Evolutionary conservation across 192 early-diverging fungal genomes (phyloP).

Genomic region (Umbelopsis sp.): DNA sequence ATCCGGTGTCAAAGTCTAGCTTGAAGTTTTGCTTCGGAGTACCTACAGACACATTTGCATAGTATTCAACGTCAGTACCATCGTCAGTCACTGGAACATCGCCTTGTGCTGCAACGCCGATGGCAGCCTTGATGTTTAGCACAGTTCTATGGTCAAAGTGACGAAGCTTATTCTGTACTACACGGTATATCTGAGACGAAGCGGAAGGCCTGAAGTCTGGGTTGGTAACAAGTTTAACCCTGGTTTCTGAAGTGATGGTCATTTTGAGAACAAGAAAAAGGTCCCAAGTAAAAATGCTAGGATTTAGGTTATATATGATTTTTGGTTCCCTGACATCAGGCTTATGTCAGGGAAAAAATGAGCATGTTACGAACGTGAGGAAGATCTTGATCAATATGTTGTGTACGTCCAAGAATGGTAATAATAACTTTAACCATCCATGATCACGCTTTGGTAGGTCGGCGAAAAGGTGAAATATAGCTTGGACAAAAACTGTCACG

Average conservation of each 20-base stretch:
- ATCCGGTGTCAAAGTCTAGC: slow-evolving; percentile 36
- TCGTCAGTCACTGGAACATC: slow-evolving; percentile 14
- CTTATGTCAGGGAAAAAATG: slow-evolving; percentile 8
- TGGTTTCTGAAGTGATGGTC: slow-evolving; percentile 1
- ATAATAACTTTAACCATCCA: neutral
- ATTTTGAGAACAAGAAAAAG: neutral
- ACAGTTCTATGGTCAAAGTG: neutral
- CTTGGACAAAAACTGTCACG: no score
- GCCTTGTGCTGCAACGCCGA: neutral
- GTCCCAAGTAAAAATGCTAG: neutral
- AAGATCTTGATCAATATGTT: neutral
- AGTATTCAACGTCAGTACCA: slow-evolving; percentile 30
- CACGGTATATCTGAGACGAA: neutral
- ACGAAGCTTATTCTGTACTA: neutral
- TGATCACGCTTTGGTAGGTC: no score
- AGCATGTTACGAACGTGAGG: neutral
- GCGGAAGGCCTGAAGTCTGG: slow-evolving; percentile 10
- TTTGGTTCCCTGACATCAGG: neutral
- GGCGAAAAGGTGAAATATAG: no score
- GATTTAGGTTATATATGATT: neutral
- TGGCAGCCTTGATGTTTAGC: neutral
- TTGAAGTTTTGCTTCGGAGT: slow-evolving; percentile 36
- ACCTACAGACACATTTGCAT: slow-evolving; percentile 39
- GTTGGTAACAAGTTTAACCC: slow-evolving; percentile 4
- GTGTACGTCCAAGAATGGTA: neutral